Base-by-base conservation (phyloP, 148 eudicot genomes). In the Camellia lanceoleosa region DNA sequence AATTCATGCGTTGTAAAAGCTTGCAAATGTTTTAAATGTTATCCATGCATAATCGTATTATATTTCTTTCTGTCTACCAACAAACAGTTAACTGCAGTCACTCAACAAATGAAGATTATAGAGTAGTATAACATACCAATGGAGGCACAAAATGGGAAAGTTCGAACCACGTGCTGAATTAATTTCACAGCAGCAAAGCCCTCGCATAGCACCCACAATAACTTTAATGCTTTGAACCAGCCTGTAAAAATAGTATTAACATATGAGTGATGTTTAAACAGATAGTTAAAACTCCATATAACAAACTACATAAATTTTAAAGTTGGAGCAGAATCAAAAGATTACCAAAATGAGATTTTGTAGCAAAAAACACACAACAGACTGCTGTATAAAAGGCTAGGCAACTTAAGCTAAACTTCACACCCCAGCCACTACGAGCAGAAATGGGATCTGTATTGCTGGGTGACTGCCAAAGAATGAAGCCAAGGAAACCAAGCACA, bases 61-160 rank as follows among this genome's bases (percentile, higher is more conserved):
- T 15, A 4, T 69, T n/a, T 59, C 60, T 63, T 43, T 51, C 41
- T 59, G 44, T 61, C 14, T 23, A 19, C 13, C 67, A 62, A 15
- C 60, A 46, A 74, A 30, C 18, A 51, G 43, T 43, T 20, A 73
- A 69, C 80, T n/a, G 73, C 63, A 78, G 52, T 23, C 23, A 16
- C 16, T 56, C 56, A 79, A 42, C 23, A 66, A 77, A 47, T 47
- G 23, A 13, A 61, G 52, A 12, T 47, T 5, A 58, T 60, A 59
- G 43, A 20, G 68, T 59, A 18, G 76, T 18, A 65, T 63, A 55
- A 58, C 64, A 58, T 74, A 95, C 98, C 99, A 82, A 96, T 83
- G 62, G 99, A 96, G 76, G 92, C 95, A 87, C 99, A 96, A 77
- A 86, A 90, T 11, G 99, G 97, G 75, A 96, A 96, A 56, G 89